Evolutionary conservation across 192 early-diverging fungal genomes (phyloP).

Genomic region (Rhizophagus sp.): DNA sequence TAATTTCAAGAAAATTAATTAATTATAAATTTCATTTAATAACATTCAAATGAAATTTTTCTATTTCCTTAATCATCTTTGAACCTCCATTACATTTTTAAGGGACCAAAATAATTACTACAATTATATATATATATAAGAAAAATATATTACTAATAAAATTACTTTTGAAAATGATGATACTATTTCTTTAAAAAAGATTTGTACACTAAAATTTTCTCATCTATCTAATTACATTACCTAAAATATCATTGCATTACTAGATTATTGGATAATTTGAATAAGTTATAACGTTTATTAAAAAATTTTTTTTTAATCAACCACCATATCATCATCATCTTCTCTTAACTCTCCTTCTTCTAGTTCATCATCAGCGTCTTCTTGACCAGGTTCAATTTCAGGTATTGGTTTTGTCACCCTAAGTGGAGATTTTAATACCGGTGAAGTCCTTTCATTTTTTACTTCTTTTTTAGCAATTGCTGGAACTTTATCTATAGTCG

Average conservation of each 20-base stretch:
- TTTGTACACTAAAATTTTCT: background rate
- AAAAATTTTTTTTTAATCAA: background rate
- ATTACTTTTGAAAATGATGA: background rate
- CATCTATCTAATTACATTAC: background rate
- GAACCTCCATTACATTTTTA: too few relatives aligned
- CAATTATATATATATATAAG: background rate
- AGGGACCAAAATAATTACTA: too few relatives aligned
- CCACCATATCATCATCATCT: slow-evolving; percentile 7
- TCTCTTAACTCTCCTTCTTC: slow-evolving; percentile 14
- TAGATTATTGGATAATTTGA: background rate
- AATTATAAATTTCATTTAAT: too few relatives aligned
- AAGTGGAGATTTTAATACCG: background rate
- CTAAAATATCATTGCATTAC: background rate
- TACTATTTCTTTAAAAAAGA: background rate
- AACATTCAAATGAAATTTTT: too few relatives aligned
- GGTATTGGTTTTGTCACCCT: background rate
- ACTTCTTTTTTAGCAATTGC: background rate
- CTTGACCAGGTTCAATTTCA: background rate
- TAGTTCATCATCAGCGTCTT: slow-evolving; percentile 18
- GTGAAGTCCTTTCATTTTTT: background rate
- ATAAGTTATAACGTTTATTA: background rate
- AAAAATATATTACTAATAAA: background rate
- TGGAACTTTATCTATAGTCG: background rate
- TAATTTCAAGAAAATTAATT: too few relatives aligned
- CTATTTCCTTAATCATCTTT: too few relatives aligned